Evolutionary conservation across 257 asterid genomes (phyloP).

Genomic region (Mitragyna speciosa): DNA sequence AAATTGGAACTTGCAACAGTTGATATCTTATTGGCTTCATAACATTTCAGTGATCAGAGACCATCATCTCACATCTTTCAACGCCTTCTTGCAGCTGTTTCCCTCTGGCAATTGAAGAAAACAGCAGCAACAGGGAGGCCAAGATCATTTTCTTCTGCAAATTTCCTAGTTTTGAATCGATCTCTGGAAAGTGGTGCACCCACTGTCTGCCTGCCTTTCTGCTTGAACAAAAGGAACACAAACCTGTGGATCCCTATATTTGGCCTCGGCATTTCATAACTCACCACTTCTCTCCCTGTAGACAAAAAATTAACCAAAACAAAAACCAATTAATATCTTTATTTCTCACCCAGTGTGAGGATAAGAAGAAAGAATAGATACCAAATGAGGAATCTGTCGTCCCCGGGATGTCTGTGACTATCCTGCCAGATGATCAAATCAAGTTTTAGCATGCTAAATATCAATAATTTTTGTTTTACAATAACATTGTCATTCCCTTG

Average conservation of each 20-base stretch:
- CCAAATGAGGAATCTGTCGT: slow-evolving; percentile 88
- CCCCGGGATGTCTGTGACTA: slow-evolving; percentile 90
- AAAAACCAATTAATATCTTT: too few species aligned
- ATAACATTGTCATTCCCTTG: background rate
- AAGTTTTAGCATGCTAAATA: background rate
- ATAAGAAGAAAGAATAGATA: slow-evolving; percentile 16
- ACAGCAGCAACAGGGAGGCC: slow-evolving; percentile 79
- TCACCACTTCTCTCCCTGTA: slow-evolving; percentile 70
- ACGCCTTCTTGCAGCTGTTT: slow-evolving; percentile 80
- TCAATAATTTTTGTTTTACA: background rate
- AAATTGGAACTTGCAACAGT: background rate
- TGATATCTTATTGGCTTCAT: background rate
- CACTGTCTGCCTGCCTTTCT: slow-evolving; percentile 49
- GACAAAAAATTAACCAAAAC: too few species aligned
- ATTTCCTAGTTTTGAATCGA: slow-evolving; percentile 57
- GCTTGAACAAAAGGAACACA: slow-evolving; percentile 66
- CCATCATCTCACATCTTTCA: background rate
- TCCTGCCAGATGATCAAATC: slow-evolving; percentile 51
- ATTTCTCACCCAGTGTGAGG: background rate
- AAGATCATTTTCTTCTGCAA: slow-evolving; percentile 58
- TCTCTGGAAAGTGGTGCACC: slow-evolving; percentile 44
- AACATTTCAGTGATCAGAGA: background rate
- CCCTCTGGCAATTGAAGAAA: slow-evolving; percentile 91
- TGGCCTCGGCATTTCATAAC: slow-evolving; percentile 80
- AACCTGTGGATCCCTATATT: slow-evolving; percentile 86